Base-by-base conservation (phyloP, 177 flowering plant genomes). In the Vitis hybrid region DNA sequence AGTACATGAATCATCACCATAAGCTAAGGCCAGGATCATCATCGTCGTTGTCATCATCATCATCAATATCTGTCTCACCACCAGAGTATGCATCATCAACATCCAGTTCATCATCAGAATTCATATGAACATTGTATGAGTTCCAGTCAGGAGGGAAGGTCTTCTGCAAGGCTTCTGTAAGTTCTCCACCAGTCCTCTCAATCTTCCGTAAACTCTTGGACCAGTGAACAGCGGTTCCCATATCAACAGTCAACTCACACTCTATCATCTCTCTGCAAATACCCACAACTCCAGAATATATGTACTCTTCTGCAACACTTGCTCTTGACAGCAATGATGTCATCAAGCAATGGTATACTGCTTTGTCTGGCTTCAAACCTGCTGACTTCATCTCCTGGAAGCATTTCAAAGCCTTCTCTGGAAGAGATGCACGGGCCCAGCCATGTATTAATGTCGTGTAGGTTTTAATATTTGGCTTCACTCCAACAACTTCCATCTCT, bases 151-250 rank as follows among this genome's bases (percentile, higher is more conserved):
- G 97, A 59, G 99, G 99, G 76, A 96, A 93, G 48, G 97, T 92
- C 83, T 87, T 93, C 78, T 93, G 97, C 71, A 96, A 69, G 56
- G 97, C 87, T 85, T 88, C 92, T 14, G 97, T 96, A 26, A 96
- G 88, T 69, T 83, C 85, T 49, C 97, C 99, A 45, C 97, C 97
- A 0, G 86, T 75, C 70, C 91, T 82, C 78, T 96, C 99, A 56
- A 96, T 84, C 86, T 82, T 96, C 40, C 88, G 83, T 56, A 96
- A 74, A 75, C 91, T 85, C 77, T 63, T 89, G 7, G 98, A 89
- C 98, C 99, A 96, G 74, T 89, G 93, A 70, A 93, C 93, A 21
- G 98, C 99, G 51, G 97, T 93, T 10, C 93, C 94, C 97, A 96
- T 96, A 67, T 96, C 99, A 7, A 96, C 87, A 0, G 84, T 82